Base-by-base conservation (phyloP, 2,329 filamentous ascomycete genomes). In the Hypoxylon sp. region DNA sequence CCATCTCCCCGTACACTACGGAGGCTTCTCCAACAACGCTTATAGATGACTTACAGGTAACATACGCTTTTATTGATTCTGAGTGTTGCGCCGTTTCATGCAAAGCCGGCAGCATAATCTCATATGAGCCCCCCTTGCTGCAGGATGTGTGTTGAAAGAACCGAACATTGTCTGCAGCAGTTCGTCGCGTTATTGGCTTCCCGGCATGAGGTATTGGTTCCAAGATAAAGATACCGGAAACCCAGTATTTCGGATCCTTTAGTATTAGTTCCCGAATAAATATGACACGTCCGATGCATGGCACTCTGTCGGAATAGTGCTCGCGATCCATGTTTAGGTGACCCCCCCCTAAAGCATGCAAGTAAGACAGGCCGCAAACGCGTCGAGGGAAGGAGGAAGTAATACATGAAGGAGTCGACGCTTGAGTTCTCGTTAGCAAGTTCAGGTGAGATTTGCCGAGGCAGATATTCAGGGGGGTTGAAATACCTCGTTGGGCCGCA, bases 401-500 rank as follows among this genome's bases (percentile, higher is more conserved):
- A 30, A 48, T 32, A 58, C 43, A 30, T 54, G 41, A 19, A 37
- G 9, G 39, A 53, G 30, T 34, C 27, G 32, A 46, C 27, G 23
- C 37, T 12, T 23, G 41, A 27, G 8, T 52, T 12, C 16, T 21
- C 8, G 16, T 41, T 41, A 11, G n/a, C 16, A 41, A 43, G n/a
- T 27, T 41, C 25, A 30, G 47, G 56, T 45, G 43, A 9, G 39
- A 43, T 45, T 45, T 34, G 37, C 56, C 56, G 46, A 59, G 56
- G 34, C 25, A 58, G 27, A 45, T 45, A 14, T 19, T 37, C 37
- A 23, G 2, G 47, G 55, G 27, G 34, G 37, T n/a, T 58, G 55
- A 66, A 62, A 66, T 66, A 41, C 47, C 51, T 68, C 66, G 56
- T 68, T 66, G 51, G 66, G 59, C 63, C 55, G 63, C 63, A 63